Evolutionary conservation across 805 yeast species (phyloP).

Genomic region (Lachancea meyersii): DNA sequence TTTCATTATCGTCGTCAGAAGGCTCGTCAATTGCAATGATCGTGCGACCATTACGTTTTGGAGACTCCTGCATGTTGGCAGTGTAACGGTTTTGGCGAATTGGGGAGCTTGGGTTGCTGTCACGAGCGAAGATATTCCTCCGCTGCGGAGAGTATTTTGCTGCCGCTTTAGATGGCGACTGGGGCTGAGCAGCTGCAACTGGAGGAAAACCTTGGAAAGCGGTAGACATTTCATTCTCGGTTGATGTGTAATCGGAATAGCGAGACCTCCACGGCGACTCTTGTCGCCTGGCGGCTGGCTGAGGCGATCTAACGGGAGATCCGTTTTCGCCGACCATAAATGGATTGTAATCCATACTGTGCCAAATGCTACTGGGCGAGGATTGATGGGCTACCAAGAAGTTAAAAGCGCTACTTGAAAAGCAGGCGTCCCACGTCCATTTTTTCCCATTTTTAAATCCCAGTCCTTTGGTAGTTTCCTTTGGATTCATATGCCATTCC

Average conservation of each 20-base stretch:
- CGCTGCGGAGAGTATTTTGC: constrained; percentile 37
- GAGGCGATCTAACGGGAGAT: constrained; percentile 26
- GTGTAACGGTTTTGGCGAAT: constrained; percentile 49
- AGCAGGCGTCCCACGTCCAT: background rate
- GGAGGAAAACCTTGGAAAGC: constrained; percentile 32
- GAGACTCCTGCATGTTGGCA: constrained; percentile 66
- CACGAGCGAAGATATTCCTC: constrained; percentile 31
- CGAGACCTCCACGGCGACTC: constrained; percentile 25
- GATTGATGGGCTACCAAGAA: background rate
- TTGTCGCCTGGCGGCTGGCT: constrained; percentile 23
- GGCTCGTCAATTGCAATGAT: constrained; percentile 41
- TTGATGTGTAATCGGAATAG: constrained; percentile 13
- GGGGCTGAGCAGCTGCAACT: constrained; percentile 17
- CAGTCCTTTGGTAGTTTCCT: background rate
- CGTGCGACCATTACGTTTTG: constrained; percentile 51
- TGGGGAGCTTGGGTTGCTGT: constrained; percentile 29
- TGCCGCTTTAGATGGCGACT: constrained; percentile 38
- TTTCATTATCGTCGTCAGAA: constrained; percentile 15
- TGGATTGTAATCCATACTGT: constrained; percentile 30
- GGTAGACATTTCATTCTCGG: constrained; percentile 22
- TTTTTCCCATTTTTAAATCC: background rate
- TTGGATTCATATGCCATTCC: background rate
- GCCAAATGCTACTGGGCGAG: background rate
- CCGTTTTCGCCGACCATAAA: constrained; percentile 30
- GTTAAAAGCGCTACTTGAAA: background rate